Conservation (phyloP, 1,284 basidiomycete species). For the Lentinula novae-zelandiae region DNA sequence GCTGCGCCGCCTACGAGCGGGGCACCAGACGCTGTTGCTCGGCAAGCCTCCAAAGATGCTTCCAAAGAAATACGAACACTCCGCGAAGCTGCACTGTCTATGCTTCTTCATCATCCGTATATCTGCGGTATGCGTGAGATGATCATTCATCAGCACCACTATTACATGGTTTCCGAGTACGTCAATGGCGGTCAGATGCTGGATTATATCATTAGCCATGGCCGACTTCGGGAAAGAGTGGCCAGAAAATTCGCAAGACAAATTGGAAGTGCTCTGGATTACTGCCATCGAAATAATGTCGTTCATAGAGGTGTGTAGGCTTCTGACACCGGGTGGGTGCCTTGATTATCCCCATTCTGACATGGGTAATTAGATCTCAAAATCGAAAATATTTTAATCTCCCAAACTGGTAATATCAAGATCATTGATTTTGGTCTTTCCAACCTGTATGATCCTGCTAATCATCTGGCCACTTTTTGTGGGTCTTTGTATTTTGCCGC, state of each 20-base stretch:
- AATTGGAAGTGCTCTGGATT: conserved; percentile 93
- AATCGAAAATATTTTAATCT: conserved; percentile 99
- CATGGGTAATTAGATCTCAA: conserved; percentile 68
- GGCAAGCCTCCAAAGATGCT: conserved; percentile 86
- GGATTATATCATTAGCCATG: conserved; percentile 99
- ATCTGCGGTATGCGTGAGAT: conserved; percentile 99
- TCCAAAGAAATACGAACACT: conserved; percentile 96
- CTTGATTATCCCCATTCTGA: conserved; percentile 1
- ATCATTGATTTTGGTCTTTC: conserved; percentile 99
- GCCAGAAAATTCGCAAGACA: conserved; percentile 97
- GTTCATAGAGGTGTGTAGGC: conserved; percentile 65
- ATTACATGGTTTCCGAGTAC: conserved; percentile 99
- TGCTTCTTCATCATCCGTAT: conserved; percentile 96
- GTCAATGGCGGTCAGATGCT: conserved; percentile 99
- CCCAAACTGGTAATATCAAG: conserved; percentile 98
- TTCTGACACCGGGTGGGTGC: background rate
- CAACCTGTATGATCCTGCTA: conserved; percentile 88
- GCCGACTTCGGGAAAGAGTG: conserved; percentile 90
- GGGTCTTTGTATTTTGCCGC: conserved; percentile 98
- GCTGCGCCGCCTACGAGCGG: conserved; percentile 44
- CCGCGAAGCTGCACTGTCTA: conserved; percentile 90
- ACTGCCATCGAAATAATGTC: conserved; percentile 96
- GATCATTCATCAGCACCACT: conserved; percentile 93
- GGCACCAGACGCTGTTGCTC: conserved; percentile 55
- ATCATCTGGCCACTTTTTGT: conserved; percentile 92